A percentile compares a stretch with the other conserved stretches of the same genome.
Conservation (phyloP, 805 yeast genomes). For the Starmera dryadoides region DNA sequence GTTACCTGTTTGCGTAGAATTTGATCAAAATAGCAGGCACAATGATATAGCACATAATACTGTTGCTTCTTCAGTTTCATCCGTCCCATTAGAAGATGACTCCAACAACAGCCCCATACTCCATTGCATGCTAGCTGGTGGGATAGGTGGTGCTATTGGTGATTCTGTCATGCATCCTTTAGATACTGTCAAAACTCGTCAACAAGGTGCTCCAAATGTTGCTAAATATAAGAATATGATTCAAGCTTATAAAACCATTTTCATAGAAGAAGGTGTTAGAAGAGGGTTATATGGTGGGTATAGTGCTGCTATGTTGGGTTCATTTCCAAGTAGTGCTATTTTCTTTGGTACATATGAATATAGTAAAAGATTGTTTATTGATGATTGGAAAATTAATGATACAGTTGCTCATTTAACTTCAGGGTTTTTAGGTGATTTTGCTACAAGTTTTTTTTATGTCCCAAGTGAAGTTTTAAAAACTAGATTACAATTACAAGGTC, state of each 20-base stretch:
- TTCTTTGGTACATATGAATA: slow-evolving; percentile 89
- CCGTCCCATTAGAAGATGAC: not conserved
- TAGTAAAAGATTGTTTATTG: slow-evolving; percentile 64
- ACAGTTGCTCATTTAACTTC: slow-evolving; percentile 75
- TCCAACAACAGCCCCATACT: slow-evolving; percentile 33
- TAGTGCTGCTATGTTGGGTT: slow-evolving; percentile 85
- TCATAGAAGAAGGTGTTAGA: slow-evolving; percentile 74
- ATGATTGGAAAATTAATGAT: slow-evolving; percentile 60
- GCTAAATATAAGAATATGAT: slow-evolving; percentile 67
- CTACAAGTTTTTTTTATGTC: slow-evolving; percentile 81
- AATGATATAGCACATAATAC: not conserved
- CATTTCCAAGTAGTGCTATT: slow-evolving; percentile 90
- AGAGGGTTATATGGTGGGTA: slow-evolving; percentile 91
- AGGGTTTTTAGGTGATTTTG: slow-evolving; percentile 91
- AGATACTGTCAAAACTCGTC: slow-evolving; percentile 95
- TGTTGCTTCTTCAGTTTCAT: not conserved
- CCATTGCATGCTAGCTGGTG: slow-evolving; percentile 80
- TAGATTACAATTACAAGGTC: slow-evolving; percentile 87
- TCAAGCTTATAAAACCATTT: slow-evolving; percentile 69
- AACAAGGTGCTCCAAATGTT: slow-evolving; percentile 81
- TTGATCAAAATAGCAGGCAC: not conserved
- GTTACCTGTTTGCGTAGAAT: not conserved
- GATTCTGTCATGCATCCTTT: slow-evolving; percentile 92
- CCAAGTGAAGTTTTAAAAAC: slow-evolving; percentile 95
- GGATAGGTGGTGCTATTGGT: slow-evolving; percentile 89